phyloP scores from a whole-genome alignment of 2,329 filamentous ascomycete species.

The Conoideocrella luteorostrata region DNA sequence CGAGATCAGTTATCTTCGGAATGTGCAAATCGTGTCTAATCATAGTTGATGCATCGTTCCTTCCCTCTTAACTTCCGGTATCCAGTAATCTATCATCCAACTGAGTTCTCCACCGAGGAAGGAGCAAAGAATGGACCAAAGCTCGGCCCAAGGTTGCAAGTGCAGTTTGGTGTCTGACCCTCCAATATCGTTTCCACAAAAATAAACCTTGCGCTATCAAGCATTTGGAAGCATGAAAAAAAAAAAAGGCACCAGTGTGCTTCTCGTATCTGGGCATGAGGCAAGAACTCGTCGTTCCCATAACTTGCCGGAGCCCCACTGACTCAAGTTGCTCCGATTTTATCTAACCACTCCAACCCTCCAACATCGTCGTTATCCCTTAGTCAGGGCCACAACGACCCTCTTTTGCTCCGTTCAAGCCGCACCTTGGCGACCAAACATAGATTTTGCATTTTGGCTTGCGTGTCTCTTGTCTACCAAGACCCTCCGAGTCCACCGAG shows the following conservation, averaged over 20 bases:
- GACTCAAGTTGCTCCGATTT: neutral
- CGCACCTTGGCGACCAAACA: constrained; percentile 3
- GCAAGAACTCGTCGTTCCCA: neutral
- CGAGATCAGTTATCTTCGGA: too few species aligned
- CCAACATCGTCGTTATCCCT: neutral
- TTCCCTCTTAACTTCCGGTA: neutral
- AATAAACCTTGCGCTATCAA: neutral
- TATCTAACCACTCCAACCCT: neutral
- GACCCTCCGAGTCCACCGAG: neutral
- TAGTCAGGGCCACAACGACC: constrained; percentile 9
- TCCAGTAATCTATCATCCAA: neutral
- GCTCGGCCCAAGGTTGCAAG: neutral
- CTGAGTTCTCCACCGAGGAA: neutral
- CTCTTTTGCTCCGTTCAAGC: constrained; percentile 7
- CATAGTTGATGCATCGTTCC: too few species aligned
- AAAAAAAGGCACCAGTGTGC: neutral
- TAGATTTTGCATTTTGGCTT: constrained; percentile 5
- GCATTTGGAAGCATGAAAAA: neutral
- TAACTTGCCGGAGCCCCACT: neutral
- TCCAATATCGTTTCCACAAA: constrained; percentile 2
- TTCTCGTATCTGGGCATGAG: neutral
- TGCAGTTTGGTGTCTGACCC: constrained; percentile 1
- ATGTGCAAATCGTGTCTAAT: too few species aligned
- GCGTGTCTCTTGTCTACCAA: neutral
- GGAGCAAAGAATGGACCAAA: neutral